These are phyloP conservation scores for Amphichorda felina DNA, from an alignment of 2,329 filamentous ascomycete genomes.

Conservation along the genomic window DNA sequence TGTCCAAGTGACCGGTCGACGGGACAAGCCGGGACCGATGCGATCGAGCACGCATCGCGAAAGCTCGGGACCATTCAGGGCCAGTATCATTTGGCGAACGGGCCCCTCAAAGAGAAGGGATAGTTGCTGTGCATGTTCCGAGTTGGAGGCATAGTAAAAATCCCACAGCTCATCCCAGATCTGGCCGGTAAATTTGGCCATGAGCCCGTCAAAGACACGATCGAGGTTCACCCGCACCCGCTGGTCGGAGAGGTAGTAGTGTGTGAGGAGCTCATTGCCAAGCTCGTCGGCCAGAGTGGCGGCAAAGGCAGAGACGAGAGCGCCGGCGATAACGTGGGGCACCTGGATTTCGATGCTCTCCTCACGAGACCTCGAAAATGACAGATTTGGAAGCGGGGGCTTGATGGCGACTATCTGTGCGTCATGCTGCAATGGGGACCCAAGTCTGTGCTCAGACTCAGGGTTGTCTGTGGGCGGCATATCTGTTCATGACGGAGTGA, in stretches of 20 bases:
- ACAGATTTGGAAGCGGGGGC: slow-evolving; percentile 19
- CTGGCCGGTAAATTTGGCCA: slow-evolving; percentile 17
- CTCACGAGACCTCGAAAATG: slow-evolving; percentile 14
- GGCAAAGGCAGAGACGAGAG: slow-evolving; percentile 21
- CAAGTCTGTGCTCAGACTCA: slow-evolving; percentile 12
- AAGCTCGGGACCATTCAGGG: slow-evolving; percentile 23
- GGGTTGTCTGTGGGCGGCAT: slow-evolving; percentile 15
- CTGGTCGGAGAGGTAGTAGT: slow-evolving; percentile 21
- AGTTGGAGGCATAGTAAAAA: slow-evolving; percentile 17
- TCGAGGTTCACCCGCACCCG: slow-evolving; percentile 21
- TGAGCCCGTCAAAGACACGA: slow-evolving; percentile 20
- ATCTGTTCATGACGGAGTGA: slow-evolving; percentile 12
- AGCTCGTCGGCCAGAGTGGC: slow-evolving; percentile 19
- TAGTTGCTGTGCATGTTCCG: slow-evolving; percentile 16
- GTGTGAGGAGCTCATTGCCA: slow-evolving; percentile 21
- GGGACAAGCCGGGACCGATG: slow-evolving; percentile 20
- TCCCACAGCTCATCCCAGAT: slow-evolving; percentile 23
- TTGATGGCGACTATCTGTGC: slow-evolving; percentile 11
- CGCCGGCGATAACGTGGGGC: slow-evolving; percentile 22
- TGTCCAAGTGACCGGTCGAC: slow-evolving; percentile 18
- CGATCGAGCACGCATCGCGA: slow-evolving; percentile 20
- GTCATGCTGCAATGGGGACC: slow-evolving; percentile 2
- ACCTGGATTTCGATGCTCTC: slow-evolving; percentile 18
- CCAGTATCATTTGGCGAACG: slow-evolving; percentile 21
- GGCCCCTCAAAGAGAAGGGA: slow-evolving; percentile 22